phyloP scores from a whole-genome alignment of 768 basidiomycete genomes.

The Clavulina sp. region DNA sequence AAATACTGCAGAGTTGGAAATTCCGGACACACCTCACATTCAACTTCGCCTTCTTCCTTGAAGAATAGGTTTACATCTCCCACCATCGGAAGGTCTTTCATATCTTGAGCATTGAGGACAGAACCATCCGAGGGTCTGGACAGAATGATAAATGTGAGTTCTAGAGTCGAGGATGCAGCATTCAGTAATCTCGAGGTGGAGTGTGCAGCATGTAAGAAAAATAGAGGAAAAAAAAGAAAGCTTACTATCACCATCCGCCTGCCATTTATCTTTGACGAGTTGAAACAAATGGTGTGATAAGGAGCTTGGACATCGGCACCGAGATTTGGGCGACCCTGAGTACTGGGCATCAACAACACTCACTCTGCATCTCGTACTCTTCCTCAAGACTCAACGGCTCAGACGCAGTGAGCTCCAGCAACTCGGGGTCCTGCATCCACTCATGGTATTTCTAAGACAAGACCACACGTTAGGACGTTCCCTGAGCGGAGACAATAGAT shows the following conservation, averaged over 20 bases:
- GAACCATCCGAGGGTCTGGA: slow-evolving; percentile 20
- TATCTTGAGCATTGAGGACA: slow-evolving; percentile 14
- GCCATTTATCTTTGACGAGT: slow-evolving; percentile 86
- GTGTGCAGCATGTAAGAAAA: not conserved
- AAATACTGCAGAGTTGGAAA: slow-evolving; percentile 75
- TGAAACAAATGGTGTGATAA: not conserved
- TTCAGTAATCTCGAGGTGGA: not conserved
- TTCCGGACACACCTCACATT: no score
- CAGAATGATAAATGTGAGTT: slow-evolving; percentile 82
- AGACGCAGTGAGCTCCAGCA: slow-evolving; percentile 66
- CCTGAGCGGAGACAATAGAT: not conserved
- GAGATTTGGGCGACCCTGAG: not conserved
- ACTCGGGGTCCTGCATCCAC: slow-evolving; percentile 70
- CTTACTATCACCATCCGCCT: slow-evolving; percentile 64
- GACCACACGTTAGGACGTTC: not conserved
- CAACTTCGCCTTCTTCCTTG: slow-evolving; percentile 52
- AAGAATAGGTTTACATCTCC: slow-evolving; percentile 90
- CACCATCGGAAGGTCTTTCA: slow-evolving; percentile 43
- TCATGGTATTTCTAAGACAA: slow-evolving; percentile 54
- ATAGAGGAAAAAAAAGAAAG: slow-evolving; percentile 3
- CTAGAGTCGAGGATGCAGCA: slow-evolving; percentile 24
- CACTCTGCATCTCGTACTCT: slow-evolving; percentile 83
- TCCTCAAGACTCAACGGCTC: slow-evolving; percentile 65
- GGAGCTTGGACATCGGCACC: not conserved
- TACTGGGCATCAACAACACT: slow-evolving; percentile 12